Conservation (phyloP, 306 rosid species). For the Malus sylvestris region DNA sequence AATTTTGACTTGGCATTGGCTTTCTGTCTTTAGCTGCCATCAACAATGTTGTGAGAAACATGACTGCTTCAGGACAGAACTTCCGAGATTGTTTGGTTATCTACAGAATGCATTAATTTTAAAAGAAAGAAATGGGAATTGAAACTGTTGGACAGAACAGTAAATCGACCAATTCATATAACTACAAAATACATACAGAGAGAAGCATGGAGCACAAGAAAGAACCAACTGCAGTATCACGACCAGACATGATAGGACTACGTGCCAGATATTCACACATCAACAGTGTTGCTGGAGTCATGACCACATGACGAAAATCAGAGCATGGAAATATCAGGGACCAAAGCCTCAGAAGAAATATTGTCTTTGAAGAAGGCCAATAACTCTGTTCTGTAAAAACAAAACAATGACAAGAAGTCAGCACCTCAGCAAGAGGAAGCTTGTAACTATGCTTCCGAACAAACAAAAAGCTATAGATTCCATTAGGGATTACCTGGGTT, state of each 20-base stretch:
- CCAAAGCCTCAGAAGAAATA: slow-evolving; percentile 89
- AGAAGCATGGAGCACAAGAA: slow-evolving; percentile 87
- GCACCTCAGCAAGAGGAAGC: slow-evolving; percentile 6
- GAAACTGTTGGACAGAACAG: neutral
- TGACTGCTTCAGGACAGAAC: slow-evolving; percentile 80
- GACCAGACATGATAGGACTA: slow-evolving; percentile 61
- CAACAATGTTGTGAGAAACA: slow-evolving; percentile 54
- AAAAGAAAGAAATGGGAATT: slow-evolving; percentile 17
- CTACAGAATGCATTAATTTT: slow-evolving; percentile 33
- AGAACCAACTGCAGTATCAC: slow-evolving; percentile 73
- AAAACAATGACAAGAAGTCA: slow-evolving; percentile 9
- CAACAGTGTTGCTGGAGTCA: slow-evolving; percentile 68
- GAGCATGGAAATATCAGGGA: slow-evolving; percentile 84
- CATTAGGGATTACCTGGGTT: slow-evolving; percentile 51
- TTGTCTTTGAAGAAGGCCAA: slow-evolving; percentile 85
- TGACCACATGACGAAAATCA: slow-evolving; percentile 84
- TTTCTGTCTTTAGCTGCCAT: slow-evolving; percentile 48
- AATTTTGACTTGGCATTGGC: slow-evolving; percentile 30
- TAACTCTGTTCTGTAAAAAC: slow-evolving; percentile 58
- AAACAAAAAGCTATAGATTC: slow-evolving; percentile 8
- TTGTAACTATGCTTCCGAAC: neutral
- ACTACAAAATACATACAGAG: slow-evolving; percentile 45
- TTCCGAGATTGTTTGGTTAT: slow-evolving; percentile 62
- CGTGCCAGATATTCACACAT: slow-evolving; percentile 91
- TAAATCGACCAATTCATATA: neutral